Percentiles rank a stretch among this genome's conserved stretches.
phyloP scores from a whole-genome alignment of 2,329 filamentous ascomycete genomes.

The Penicillium sp. region DNA sequence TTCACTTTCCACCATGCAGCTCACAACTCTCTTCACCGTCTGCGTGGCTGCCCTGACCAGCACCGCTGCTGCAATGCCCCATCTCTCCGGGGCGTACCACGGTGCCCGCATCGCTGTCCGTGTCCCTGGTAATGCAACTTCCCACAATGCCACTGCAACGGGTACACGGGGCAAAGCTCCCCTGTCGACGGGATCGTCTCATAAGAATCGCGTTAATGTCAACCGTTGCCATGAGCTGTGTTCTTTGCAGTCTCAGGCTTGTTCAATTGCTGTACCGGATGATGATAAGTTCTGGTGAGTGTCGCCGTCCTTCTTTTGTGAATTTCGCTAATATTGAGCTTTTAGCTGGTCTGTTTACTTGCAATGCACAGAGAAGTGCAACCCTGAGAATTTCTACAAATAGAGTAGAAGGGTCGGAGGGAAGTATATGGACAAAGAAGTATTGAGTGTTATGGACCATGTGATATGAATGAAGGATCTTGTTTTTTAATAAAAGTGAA shows the following conservation, averaged over 20 bases:
- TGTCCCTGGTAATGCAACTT: slow-evolving; percentile 11
- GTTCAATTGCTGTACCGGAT: slow-evolving; percentile 19
- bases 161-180: slow-evolving; percentile 8
- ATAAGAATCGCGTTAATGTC: slow-evolving; percentile 4
- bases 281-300: slow-evolving; percentile 24
- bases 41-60: slow-evolving; percentile 13
- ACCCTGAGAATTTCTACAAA: slow-evolving; percentile 8
- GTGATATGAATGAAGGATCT: background rate
- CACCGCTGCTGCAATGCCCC: slow-evolving; percentile 14
- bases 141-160: slow-evolving; percentile 14
- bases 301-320: background rate
- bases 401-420: background rate
- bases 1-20: slow-evolving; percentile 14
- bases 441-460: background rate
- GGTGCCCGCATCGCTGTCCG: slow-evolving; percentile 10
- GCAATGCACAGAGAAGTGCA: slow-evolving; percentile 16
- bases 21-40: slow-evolving; percentile 12
- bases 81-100: slow-evolving; percentile 13
- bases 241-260: slow-evolving; percentile 20
- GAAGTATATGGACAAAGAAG: background rate
- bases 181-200: slow-evolving; percentile 9
- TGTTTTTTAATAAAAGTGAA: background rate
- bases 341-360: slow-evolving; percentile 16
- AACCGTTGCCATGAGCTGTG: slow-evolving; percentile 21
- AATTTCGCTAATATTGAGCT: background rate